These are phyloP conservation scores for Silene latifolia DNA, from an alignment of 148 eudicot genomes.

Conservation along the genomic window DNA sequence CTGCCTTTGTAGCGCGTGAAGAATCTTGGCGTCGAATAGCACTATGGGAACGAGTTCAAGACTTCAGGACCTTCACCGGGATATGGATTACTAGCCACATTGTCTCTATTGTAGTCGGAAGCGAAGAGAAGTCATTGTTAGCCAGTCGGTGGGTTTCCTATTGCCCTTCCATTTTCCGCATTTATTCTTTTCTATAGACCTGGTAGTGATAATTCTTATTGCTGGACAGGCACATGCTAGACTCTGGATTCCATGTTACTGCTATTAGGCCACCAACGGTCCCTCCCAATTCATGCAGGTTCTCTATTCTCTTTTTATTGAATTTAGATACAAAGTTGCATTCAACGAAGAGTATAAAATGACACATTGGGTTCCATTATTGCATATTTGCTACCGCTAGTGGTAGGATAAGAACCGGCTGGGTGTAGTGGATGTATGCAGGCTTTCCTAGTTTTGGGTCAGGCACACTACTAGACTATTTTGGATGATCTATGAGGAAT, in stretches of 20 bases:
- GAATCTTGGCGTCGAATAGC: constrained; percentile 87
- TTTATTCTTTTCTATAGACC: not conserved
- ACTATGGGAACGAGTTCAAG: constrained; percentile 70
- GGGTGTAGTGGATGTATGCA: not conserved
- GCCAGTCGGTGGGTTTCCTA: constrained; percentile 65
- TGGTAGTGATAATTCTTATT: constrained; percentile 17
- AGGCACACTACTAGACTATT: too few relatives aligned
- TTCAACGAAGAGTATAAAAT: not conserved
- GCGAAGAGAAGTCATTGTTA: constrained; percentile 73
- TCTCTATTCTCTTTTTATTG: not conserved
- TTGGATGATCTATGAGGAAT: too few relatives aligned
- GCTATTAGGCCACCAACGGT: constrained; percentile 98
- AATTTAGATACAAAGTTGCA: not conserved
- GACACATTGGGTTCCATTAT: not conserved
- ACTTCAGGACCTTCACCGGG: constrained; percentile 71
- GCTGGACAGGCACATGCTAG: constrained; percentile 59
- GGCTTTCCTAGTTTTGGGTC: not conserved
- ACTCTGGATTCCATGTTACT: constrained; percentile 87
- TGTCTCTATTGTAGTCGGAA: constrained; percentile 79
- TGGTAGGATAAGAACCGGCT: not conserved
- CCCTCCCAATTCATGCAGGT: constrained; percentile 99
- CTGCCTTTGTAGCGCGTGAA: constrained; percentile 69
- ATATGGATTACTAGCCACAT: constrained; percentile 77
- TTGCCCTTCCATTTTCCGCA: not conserved
- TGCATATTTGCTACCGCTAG: not conserved